Evolutionary conservation across 176 grass and related monocot species (phyloP).

Genomic region (Avena insularis): DNA sequence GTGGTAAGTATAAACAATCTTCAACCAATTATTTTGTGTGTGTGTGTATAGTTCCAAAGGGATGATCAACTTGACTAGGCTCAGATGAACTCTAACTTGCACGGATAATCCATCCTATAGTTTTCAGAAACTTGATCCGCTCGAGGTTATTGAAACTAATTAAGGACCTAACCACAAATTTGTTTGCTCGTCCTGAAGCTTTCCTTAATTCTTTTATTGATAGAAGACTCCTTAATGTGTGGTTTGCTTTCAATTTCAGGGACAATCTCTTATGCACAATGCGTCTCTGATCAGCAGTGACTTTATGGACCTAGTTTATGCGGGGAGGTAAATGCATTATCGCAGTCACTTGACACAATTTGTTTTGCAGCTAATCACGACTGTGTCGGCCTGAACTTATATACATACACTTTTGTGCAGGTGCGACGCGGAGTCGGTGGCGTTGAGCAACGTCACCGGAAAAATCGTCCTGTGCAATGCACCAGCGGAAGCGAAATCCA

Average conservation of each 20-base stretch:
- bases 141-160: neutral
- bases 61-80: neutral
- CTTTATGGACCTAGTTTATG: neutral
- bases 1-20: neutral
- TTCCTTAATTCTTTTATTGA: neutral
- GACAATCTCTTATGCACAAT: neutral
- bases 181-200: neutral
- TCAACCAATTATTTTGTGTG: neutral
- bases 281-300: neutral
- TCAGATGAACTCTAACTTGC: neutral
- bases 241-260: neutral
- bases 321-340: neutral
- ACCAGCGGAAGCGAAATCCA: neutral
- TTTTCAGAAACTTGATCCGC: neutral
- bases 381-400: neutral
- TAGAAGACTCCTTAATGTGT: neutral
- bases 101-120: neutral
- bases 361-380: neutral
- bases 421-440: neutral
- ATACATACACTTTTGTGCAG: neutral
- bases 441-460: neutral
- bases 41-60: neutral
- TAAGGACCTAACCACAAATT: neutral
- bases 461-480: neutral
- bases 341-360: neutral